Evolutionary conservation across 768 basidiomycete genomes (phyloP).

Genomic region (Psilocybe subaeruginosa): DNA sequence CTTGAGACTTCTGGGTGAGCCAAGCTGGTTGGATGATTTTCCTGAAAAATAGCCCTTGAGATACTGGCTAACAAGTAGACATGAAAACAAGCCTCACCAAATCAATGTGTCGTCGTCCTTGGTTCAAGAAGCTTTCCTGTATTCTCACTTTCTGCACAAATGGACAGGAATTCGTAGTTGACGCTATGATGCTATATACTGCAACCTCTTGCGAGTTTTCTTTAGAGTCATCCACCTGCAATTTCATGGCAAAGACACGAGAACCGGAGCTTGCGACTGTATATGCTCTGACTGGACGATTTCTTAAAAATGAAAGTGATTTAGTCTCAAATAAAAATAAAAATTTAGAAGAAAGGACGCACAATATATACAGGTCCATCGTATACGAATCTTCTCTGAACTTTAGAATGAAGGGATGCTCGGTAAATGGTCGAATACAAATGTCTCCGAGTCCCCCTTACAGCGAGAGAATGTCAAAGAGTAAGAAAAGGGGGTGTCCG

Average conservation of each 20-base stretch:
- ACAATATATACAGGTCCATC: neutral
- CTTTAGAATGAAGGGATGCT: neutral
- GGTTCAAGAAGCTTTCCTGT: neutral
- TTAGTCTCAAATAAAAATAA: too few species aligned
- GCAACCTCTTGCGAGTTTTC: neutral
- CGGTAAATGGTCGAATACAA: neutral
- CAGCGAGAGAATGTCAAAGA: neutral
- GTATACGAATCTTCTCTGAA: neutral
- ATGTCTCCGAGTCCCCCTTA: neutral
- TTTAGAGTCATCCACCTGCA: neutral
- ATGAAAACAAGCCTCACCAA: constrained; percentile 1
- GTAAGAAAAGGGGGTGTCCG: neutral
- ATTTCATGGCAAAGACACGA: neutral
- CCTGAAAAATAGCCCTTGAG: constrained; percentile 16
- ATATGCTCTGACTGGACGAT: too few species aligned
- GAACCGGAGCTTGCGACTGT: neutral
- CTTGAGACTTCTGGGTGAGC: constrained; percentile 30
- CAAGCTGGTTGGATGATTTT: constrained; percentile 34
- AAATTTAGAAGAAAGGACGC: neutral
- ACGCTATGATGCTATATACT: constrained; percentile 7
- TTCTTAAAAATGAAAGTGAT: too few species aligned
- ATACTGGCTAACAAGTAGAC: neutral
- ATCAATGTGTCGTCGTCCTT: neutral
- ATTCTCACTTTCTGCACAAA: constrained; percentile 12
- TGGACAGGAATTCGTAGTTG: constrained; percentile 6